Conservation (phyloP, 2,329 filamentous ascomycete genomes). For the Bipolaris sorokiniana region DNA sequence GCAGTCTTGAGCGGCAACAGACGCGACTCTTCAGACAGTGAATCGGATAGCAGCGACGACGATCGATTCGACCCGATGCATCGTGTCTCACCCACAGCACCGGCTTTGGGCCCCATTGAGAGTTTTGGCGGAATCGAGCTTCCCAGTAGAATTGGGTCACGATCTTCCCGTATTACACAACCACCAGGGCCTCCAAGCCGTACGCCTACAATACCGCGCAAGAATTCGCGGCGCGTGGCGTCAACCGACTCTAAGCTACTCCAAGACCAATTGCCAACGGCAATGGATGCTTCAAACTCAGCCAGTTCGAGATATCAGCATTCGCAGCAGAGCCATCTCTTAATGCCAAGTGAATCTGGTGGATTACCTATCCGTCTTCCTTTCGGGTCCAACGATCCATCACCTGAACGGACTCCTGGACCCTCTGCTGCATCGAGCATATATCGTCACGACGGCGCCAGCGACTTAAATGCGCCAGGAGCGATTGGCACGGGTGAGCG, state of each 20-base stretch:
- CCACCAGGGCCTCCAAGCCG: constrained; percentile 34
- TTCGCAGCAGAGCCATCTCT: constrained; percentile 25
- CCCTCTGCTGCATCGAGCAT: constrained; percentile 46
- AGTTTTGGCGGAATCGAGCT: constrained; percentile 66
- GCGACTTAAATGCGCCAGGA: constrained; percentile 30
- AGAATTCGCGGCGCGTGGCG: constrained; percentile 64
- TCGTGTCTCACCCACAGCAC: constrained; percentile 59
- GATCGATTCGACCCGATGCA: constrained; percentile 44
- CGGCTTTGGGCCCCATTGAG: constrained; percentile 66
- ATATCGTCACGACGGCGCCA: constrained; percentile 31
- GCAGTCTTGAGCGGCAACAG: constrained; percentile 29
- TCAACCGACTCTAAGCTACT: constrained; percentile 39
- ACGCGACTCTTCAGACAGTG: constrained; percentile 54
- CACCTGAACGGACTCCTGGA: constrained; percentile 44
- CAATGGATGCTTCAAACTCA: constrained; percentile 30
- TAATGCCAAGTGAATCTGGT: constrained; percentile 36
- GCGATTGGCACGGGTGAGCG: constrained; percentile 30
- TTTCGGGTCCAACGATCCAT: constrained; percentile 46
- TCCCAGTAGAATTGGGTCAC: constrained; percentile 68
- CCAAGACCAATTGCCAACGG: constrained; percentile 38
- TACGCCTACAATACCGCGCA: constrained; percentile 65
- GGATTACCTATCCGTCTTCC: constrained; percentile 42
- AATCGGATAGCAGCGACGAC: constrained; percentile 49
- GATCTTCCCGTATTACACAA: constrained; percentile 53
- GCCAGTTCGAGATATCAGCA: constrained; percentile 21